Percentiles rank a stretch among this genome's conserved stretches.
phyloP scores from a whole-genome alignment of 2,329 filamentous ascomycete genomes.

The Curvularia verruculosa region DNA sequence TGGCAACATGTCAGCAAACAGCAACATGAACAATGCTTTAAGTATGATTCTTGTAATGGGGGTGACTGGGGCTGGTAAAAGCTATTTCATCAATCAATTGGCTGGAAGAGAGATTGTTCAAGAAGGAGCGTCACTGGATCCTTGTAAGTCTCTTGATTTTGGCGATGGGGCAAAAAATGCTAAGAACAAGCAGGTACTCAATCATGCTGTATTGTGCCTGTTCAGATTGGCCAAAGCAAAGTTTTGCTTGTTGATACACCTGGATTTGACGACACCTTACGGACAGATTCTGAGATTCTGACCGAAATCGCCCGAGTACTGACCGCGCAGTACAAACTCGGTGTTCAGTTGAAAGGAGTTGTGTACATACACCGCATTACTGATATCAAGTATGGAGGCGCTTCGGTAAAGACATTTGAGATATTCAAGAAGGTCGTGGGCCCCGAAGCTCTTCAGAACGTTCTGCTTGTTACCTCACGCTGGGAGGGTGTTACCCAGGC shows the following conservation, averaged over 20 bases:
- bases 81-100: constrained; percentile 42
- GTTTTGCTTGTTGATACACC: constrained; percentile 54
- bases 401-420: not conserved
- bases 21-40: too few relatives aligned
- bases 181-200: too few relatives aligned
- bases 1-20: too few relatives aligned
- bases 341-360: constrained; percentile 51
- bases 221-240: not conserved
- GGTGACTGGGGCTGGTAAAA: constrained; percentile 52
- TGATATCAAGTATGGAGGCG: constrained; percentile 30
- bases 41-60: constrained; percentile 48
- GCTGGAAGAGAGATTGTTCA: constrained; percentile 16
- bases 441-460: not conserved
- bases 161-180: too few relatives aligned
- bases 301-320: constrained; percentile 52
- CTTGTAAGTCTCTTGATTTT: constrained; percentile 31
- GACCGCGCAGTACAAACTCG: constrained; percentile 35
- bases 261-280: constrained; percentile 55
- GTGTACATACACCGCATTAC: constrained; percentile 57
- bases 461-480: not conserved
- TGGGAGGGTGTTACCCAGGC: not conserved
- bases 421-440: not conserved
- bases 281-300: constrained; percentile 55
- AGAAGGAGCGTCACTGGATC: constrained; percentile 31
- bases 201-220: too few relatives aligned